Evolutionary conservation across 2,329 filamentous ascomycete species (phyloP).

Genomic region (Aspergillus calidoustus): DNA sequence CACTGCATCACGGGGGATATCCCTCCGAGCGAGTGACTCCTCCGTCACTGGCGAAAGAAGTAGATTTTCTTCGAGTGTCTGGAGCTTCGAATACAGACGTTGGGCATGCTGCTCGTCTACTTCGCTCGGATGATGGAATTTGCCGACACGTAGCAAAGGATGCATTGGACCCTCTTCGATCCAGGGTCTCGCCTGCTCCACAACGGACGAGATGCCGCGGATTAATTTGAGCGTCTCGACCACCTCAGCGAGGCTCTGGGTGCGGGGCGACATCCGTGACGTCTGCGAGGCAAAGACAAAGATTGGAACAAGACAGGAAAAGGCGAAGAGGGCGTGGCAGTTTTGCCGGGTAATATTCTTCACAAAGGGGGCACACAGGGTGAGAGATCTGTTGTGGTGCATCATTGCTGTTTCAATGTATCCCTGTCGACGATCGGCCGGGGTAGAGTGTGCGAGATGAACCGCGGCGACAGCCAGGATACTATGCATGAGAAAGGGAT

Average conservation of each 20-base stretch:
- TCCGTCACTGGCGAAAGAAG: not conserved
- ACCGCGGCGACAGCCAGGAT: constrained; percentile 19
- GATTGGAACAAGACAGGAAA: constrained; percentile 16
- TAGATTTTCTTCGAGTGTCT: not conserved
- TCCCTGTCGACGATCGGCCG: not conserved
- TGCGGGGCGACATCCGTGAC: not conserved
- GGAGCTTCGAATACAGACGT: not conserved
- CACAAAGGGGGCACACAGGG: constrained; percentile 16
- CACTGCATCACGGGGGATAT: not conserved
- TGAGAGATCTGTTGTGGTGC: constrained; percentile 16
- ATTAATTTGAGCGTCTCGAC: constrained; percentile 19
- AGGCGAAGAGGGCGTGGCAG: constrained; percentile 20
- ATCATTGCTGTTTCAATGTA: not conserved
- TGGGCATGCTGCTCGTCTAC: not conserved
- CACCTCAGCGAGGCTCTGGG: constrained; percentile 8
- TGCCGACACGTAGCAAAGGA: not conserved
- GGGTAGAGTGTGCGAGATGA: constrained; percentile 13
- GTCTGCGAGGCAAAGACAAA: constrained; percentile 5
- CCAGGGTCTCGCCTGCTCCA: constrained; percentile 17
- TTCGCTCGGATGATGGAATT: not conserved
- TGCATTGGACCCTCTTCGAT: constrained; percentile 6
- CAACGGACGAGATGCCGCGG: constrained; percentile 15
- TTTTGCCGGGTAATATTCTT: constrained; percentile 16
- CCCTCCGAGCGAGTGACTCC: not conserved
- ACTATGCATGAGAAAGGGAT: constrained; percentile 22